Base-by-base conservation (phyloP, 352 stramenopile genomes). In the Pythium scleroteichum region DNA sequence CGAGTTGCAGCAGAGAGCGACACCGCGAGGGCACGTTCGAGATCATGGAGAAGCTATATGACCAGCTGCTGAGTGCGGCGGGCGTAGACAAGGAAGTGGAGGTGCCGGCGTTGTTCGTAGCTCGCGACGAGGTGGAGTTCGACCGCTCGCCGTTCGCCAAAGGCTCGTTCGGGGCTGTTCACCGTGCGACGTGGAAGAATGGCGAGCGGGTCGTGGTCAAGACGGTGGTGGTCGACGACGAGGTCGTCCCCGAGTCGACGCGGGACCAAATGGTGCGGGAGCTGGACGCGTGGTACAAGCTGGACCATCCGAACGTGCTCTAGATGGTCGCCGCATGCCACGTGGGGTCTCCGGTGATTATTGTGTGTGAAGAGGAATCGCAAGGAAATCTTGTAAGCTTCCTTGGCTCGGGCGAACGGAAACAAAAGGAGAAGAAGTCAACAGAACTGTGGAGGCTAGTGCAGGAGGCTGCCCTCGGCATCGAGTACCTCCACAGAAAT, bases 401-500 rank as follows among this genome's bases (percentile, higher is more conserved):
- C 24, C 45, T 63, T 12, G 55, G 22, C 4, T 38, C 26, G 16
- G 40, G 29, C 6, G 47, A 47, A 16, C 7, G 22, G 6, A 48
- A 19, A 10, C 17, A 40, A 19, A 20, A 22, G 29, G 29, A 35
- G 29, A 35, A 35, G 29, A 10, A 35, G 29, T 10, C 29, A 35
- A 35, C 29, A 5, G 29, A 35, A 2, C 57, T 66, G 58, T 72
- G 56, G 53, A 39, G 47, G 6, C 8, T 74, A 22, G 33, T 82
- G 23, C 58, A 70, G 35, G 56, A 76, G 22, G 58, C 69, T 12
- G 61, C 64, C 2, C 50, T 79, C 17, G 84, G 79, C 3, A 59
- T 96, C 1, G 22, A 54, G 16, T 93, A 79, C 55, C 66, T 87
- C 20, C 86, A 84, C 71, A 62, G 22, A n/a, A 55, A 47, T 47